Base-by-base conservation (phyloP, 1,284 basidiomycete species). In the Tilletia walkeri region DNA sequence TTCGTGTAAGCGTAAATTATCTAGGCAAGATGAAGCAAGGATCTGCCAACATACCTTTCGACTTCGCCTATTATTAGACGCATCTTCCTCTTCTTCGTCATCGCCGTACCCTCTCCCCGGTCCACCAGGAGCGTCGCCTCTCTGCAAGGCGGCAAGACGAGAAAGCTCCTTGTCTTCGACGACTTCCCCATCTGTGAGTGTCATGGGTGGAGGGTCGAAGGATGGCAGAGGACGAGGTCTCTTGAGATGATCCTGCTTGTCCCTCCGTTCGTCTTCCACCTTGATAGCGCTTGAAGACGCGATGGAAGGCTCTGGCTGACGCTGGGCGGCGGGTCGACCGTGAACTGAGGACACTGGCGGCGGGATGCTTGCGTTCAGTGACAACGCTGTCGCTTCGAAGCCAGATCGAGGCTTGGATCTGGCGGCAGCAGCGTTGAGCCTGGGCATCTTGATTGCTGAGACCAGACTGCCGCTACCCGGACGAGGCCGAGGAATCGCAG, bases 341-440 rank as follows among this genome's bases (percentile, higher is more conserved):
- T 63, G 59, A 16, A 63, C 59, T 18, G 59, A 63, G 59, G 59
- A 63, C 4, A 63, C 18, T 3, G 59, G 59, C 30, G 59, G 59
- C 18, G 59, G 59, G 4, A 63, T 63, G 16, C 36, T 14, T 16
- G 59, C 59, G 18, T 16, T 63, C 4, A 63, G 59, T 3, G 59
- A 20, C 18, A 39, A 3, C 6, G 6, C 34, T 38, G 54, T 34
- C 34, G 54, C 24, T 4, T 34, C 54, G 14, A 34, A 12, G 20
- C 24, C 24, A 56, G 6, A 14, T 36, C 59, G 59, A 34, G 36
- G 12, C 59, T 3, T 63, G 7, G 59, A 14, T 63, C 14, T 38
- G 59, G 10, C 16, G 30, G 36, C 38, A 18, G 34, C 3, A 2
- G 34, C 36, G n/a, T 38, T 41, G 3, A 36, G 30, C 30, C 59